Evolutionary conservation across 768 basidiomycete genomes (phyloP).

Genomic region (Daedaleopsis nitida): DNA sequence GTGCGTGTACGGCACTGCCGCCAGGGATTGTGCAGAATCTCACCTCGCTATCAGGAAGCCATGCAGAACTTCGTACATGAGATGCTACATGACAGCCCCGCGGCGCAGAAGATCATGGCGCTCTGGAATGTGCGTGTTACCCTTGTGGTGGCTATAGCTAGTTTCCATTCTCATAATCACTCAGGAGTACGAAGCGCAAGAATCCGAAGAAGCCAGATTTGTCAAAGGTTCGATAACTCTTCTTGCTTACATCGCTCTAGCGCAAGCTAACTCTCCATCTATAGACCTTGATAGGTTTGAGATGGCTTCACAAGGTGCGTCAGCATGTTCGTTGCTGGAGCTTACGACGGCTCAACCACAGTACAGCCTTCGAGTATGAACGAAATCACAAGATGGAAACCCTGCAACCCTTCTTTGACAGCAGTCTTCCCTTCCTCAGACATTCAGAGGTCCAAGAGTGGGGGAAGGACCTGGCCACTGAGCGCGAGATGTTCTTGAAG

Average conservation of each 20-base stretch:
- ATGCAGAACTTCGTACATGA: constrained; percentile 89
- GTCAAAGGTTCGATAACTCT: constrained; percentile 62
- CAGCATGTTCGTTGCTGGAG: too few relatives aligned
- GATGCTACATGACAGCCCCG: constrained; percentile 80
- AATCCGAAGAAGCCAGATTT: constrained; percentile 75
- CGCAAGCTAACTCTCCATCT: background rate
- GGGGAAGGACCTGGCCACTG: constrained; percentile 58
- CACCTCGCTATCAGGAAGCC: constrained; percentile 59
- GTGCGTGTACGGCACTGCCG: constrained; percentile 38
- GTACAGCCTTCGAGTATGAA: constrained; percentile 74
- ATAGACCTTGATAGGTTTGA: constrained; percentile 85
- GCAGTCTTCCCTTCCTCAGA: constrained; percentile 68
- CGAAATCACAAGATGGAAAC: constrained; percentile 44
- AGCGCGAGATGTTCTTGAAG: constrained; percentile 38
- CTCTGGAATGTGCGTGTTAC: constrained; percentile 62
- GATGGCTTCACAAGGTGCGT: constrained; percentile 79
- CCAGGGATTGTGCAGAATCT: background rate
- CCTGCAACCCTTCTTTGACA: constrained; percentile 80
- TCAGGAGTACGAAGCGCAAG: constrained; percentile 83
- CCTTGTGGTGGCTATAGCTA: too few relatives aligned
- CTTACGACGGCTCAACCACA: background rate
- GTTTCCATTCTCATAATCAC: too few relatives aligned
- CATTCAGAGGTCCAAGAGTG: constrained; percentile 76
- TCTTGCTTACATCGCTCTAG: background rate
- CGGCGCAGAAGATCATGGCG: constrained; percentile 64